Conservation (phyloP, 2,329 filamentous ascomycete genomes). For the Penicillium sp. region DNA sequence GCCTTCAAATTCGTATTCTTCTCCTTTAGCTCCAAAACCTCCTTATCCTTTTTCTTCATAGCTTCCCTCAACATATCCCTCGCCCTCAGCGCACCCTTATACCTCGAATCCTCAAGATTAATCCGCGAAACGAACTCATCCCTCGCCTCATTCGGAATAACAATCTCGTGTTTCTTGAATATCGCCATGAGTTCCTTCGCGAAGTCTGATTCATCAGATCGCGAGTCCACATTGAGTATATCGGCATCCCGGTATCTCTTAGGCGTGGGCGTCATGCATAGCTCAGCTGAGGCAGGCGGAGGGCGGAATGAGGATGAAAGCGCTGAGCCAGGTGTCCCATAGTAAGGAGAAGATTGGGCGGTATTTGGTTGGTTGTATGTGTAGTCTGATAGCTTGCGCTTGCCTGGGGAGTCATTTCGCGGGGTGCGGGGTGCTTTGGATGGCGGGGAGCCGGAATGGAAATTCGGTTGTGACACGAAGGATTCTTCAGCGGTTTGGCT, state of each 20-base stretch:
- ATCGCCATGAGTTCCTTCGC: constrained; percentile 29
- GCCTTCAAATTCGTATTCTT: constrained; percentile 60
- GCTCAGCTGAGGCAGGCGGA: constrained; percentile 28
- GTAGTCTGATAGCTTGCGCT: constrained; percentile 35
- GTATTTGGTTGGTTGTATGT: constrained; percentile 4
- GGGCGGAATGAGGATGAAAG: constrained; percentile 5
- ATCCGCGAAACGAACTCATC: constrained; percentile 47
- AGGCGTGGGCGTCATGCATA: constrained; percentile 36
- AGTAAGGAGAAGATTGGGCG: background rate
- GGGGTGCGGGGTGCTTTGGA: constrained; percentile 38
- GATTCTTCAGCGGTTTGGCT: background rate
- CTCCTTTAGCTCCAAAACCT: constrained; percentile 62
- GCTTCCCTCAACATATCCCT: constrained; percentile 65
- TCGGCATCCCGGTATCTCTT: constrained; percentile 32
- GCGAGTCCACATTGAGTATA: constrained; percentile 22
- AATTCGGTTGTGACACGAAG: constrained; percentile 30
- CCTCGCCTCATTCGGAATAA: constrained; percentile 34
- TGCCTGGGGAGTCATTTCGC: constrained; percentile 35
- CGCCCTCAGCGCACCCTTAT: constrained; percentile 63
- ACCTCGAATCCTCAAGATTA: constrained; percentile 57
- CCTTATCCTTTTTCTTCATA: constrained; percentile 64
- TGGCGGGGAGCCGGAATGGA: constrained; percentile 30
- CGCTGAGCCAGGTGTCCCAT: constrained; percentile 13
- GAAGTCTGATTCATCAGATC: constrained; percentile 21
- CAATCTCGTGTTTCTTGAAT: constrained; percentile 36